Percentiles rank a stretch among this genome's conserved stretches.
phyloP scores from a whole-genome alignment of 2,329 filamentous ascomycete genomes.

The Lasiodiplodia hormozganensis region DNA sequence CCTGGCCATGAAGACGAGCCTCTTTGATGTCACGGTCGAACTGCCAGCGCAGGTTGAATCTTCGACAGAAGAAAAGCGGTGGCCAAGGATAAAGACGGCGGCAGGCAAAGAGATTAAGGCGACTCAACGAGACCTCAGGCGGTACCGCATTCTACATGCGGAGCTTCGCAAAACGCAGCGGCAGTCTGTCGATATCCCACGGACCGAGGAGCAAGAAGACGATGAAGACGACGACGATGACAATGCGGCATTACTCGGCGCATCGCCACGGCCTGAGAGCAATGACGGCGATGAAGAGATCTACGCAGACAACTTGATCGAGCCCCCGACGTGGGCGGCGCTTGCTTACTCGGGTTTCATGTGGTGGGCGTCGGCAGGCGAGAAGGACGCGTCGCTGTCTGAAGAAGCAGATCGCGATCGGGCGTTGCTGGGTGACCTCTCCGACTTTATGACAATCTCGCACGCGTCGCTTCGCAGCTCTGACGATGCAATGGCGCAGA shows the following conservation, averaged over 20 bases:
- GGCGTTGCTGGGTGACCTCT: conserved; percentile 52
- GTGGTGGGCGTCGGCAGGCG: conserved; percentile 88
- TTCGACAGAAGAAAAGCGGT: conserved; percentile 56
- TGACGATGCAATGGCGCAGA: conserved; percentile 53
- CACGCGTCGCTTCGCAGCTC: conserved; percentile 47
- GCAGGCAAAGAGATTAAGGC: conserved; percentile 75
- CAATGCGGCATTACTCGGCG: conserved; percentile 37
- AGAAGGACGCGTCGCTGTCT: conserved; percentile 64
- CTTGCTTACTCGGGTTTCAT: conserved; percentile 84
- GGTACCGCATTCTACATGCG: conserved; percentile 58
- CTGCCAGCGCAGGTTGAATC: conserved; percentile 54
- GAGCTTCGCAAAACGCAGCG: conserved; percentile 44
- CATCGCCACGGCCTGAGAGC: not conserved
- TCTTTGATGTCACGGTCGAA: conserved; percentile 90
- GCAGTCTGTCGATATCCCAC: conserved; percentile 36
- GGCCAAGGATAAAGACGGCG: conserved; percentile 75
- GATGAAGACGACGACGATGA: conserved; percentile 46
- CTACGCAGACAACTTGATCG: conserved; percentile 53
- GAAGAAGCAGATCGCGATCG: conserved; percentile 62
- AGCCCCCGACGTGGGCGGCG: conserved; percentile 69
- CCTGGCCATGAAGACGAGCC: conserved; percentile 79
- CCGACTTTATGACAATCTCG: conserved; percentile 37
- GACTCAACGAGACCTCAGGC: conserved; percentile 86
- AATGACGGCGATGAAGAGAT: conserved; percentile 25
- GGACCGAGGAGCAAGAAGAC: conserved; percentile 35